A percentile compares a stretch with the other conserved stretches of the same genome.
phyloP scores from a whole-genome alignment of 495 filamentous ascomycete species.

The Xylaria telfairii region DNA sequence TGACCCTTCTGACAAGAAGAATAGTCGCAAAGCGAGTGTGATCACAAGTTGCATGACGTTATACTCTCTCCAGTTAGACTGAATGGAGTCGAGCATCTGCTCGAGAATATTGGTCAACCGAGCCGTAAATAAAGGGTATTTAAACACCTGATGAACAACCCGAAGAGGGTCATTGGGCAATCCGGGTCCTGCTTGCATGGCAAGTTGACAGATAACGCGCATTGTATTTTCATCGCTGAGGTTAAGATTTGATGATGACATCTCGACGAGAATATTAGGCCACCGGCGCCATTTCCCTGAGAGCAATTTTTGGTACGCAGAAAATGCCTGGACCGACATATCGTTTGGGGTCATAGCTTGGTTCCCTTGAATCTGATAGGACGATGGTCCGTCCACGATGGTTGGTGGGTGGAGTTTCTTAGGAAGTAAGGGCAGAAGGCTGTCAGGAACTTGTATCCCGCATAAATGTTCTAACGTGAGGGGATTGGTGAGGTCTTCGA shows the following conservation, averaged over 20 bases:
- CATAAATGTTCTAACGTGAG: conserved; percentile 50
- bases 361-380: conserved; percentile 61
- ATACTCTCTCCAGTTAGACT: conserved; percentile 59
- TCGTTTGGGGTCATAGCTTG: conserved; percentile 55
- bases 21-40: conserved; percentile 46
- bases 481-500: conserved; percentile 30
- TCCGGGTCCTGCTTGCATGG: conserved; percentile 54
- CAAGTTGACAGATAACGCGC: conserved; percentile 49
- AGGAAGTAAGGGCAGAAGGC: conserved; percentile 34
- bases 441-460: conserved; percentile 38
- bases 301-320: conserved; percentile 55
- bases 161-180: conserved; percentile 42
- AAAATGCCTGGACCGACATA: conserved; percentile 57
- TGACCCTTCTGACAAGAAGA: conserved; percentile 22
- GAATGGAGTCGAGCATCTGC: conserved; percentile 46
- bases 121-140: conserved; percentile 51
- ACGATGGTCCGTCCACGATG: conserved; percentile 52
- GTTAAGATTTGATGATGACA: conserved; percentile 60
- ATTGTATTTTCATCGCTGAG: conserved; percentile 56
- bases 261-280: conserved; percentile 56
- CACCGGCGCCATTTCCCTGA: conserved; percentile 54
- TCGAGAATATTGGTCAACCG: conserved; percentile 51
- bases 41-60: conserved; percentile 57
- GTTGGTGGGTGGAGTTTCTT: conserved; percentile 27
- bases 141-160: conserved; percentile 51